phyloP scores from a whole-genome alignment of 23 red algal species.

The Cyanidium caldarium region DNA sequence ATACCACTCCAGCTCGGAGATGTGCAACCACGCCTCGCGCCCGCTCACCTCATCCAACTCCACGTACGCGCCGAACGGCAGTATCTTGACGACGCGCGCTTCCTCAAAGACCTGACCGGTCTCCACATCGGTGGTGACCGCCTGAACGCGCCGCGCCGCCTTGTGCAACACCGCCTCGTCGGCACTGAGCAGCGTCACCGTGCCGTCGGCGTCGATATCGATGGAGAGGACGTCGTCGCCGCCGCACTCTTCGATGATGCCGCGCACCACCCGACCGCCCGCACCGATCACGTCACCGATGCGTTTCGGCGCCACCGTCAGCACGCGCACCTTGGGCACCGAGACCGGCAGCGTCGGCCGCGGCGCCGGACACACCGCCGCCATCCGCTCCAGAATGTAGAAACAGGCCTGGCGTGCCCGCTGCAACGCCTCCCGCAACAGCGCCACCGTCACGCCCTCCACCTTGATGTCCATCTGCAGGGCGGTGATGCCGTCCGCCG shows the following conservation, averaged over 20 bases:
- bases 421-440: slow-evolving; percentile 33
- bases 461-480: slow-evolving; percentile 95
- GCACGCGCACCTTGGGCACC: slow-evolving; percentile 38
- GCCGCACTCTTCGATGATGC: slow-evolving; percentile 75
- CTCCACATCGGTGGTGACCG: slow-evolving; percentile 19
- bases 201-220: slow-evolving; percentile 48
- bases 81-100: slow-evolving; percentile 24
- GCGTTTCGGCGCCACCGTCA: slow-evolving; percentile 27
- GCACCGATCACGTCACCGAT: slow-evolving; percentile 84
- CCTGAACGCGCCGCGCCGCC: slow-evolving; percentile 24
- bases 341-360: slow-evolving; percentile 30
- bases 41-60: slow-evolving; percentile 33
- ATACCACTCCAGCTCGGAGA: slow-evolving; percentile 71
- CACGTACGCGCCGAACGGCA: slow-evolving; percentile 88
- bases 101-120: slow-evolving; percentile 21
- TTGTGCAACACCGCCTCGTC: slow-evolving; percentile 17
- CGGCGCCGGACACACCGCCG: slow-evolving; percentile 6
- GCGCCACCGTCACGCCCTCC: slow-evolving; percentile 53
- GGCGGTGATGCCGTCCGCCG: slow-evolving; percentile 31
- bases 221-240: slow-evolving; percentile 64
- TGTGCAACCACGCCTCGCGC: slow-evolving; percentile 80
- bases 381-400: slow-evolving; percentile 61
- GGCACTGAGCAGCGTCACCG: slow-evolving; percentile 28
- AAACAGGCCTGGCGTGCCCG: slow-evolving; percentile 41
- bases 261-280: slow-evolving; percentile 54